Conservation (phyloP, 305 asterid species). For the Fraxinus sp. region DNA sequence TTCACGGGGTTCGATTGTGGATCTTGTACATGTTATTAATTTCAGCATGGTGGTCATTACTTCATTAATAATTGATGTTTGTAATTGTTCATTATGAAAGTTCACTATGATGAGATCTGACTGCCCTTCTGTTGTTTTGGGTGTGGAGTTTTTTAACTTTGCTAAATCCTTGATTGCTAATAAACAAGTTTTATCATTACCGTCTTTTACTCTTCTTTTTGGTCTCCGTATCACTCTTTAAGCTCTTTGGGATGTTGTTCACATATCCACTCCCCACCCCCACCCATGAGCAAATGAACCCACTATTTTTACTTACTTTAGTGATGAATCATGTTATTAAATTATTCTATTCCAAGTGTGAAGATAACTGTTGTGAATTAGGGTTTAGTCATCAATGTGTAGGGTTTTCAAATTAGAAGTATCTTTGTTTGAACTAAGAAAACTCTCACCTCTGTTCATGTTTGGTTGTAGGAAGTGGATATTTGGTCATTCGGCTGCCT, state of each 20-base stretch:
- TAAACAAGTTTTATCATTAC: not conserved
- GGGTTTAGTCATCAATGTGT: not conserved
- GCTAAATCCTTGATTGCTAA: not conserved
- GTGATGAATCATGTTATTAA: not conserved
- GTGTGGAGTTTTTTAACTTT: not conserved
- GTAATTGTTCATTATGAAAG: not conserved
- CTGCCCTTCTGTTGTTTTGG: not conserved
- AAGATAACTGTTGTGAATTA: not conserved
- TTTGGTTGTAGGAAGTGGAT: slow-evolving; percentile 69
- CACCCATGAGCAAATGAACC: not conserved
- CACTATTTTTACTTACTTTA: not conserved
- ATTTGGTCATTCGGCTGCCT: slow-evolving; percentile 95
- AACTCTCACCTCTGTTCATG: not conserved
- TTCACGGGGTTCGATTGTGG: not conserved
- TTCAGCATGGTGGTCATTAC: not conserved
- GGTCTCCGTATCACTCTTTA: not conserved
- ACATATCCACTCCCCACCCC: not conserved
- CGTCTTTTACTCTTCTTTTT: not conserved
- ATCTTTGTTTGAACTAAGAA: not conserved
- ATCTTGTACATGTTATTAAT: not conserved
- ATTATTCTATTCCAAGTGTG: not conserved
- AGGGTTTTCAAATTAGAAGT: not conserved
- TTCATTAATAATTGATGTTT: not conserved
- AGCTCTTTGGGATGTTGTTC: not conserved
- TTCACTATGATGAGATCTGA: not conserved